Base-by-base conservation (phyloP, 2,329 filamentous ascomycete species). In the Aspergillus novofumigatus region DNA sequence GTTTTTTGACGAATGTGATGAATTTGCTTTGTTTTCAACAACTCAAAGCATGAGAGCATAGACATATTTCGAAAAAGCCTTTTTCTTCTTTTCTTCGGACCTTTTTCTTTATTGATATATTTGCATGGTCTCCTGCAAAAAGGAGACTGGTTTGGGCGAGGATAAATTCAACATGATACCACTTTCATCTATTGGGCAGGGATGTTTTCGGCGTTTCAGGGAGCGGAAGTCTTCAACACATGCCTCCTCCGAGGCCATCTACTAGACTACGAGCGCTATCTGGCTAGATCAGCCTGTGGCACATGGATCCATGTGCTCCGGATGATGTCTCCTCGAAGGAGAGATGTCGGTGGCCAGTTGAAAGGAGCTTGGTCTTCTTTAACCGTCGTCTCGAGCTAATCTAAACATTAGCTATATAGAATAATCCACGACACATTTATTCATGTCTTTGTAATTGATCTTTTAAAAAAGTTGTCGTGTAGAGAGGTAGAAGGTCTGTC, bases 11-110 rank as follows among this genome's bases (percentile, higher is more conserved):
- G 73, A 75, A 71, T 75, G 68, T 75, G 74, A 77, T 71, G 72
- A 75, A 69, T 73, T 68, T 67, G 73, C 75, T 78, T 78, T 78
- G 74, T 77, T 76, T 76, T 78, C 77, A 78, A 78, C 77, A 78
- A 78, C 73, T 77, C 76, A 77, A 77, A 75, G 75, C 75, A 74
- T 66, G 66, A 52, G 58, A 67, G 67, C 67, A 74, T 75, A 75
- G 72, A 75, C 66, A 69, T 65, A 64, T 67, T 55, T 51, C 66
- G 67, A 65, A 67, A 67, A 65, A 65, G 59, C 63, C 60, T 62
- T 61, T 62, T 60, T 62, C 60, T 62, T 60, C 63, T 61, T 62
- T 61, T 61, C 60, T 64, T 49, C 63, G 60, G 57, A 62, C 62
- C 63, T 63, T 65, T 67, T 66, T 69, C 61, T 71, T 72, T 67